Conservation (phyloP, 805 yeast species). For the Saturnispora ahearnii region DNA sequence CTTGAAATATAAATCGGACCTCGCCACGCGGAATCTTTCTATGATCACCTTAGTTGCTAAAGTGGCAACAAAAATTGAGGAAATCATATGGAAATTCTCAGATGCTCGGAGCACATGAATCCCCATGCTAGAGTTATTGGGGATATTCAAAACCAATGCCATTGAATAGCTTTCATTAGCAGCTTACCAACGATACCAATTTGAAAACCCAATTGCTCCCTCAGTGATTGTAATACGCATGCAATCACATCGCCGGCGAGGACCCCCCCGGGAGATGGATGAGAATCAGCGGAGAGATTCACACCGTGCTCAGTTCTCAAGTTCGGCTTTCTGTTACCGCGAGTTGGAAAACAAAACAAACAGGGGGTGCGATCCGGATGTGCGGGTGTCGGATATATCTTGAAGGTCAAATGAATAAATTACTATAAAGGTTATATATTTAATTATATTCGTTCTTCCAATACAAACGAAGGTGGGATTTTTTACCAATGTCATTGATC, state of each 20-base stretch:
- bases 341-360: not conserved
- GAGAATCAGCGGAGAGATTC: not conserved
- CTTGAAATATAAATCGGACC: not conserved
- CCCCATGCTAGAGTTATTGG: too few relatives aligned
- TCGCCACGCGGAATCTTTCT: conserved; percentile 3
- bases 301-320: not conserved
- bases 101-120: too few relatives aligned
- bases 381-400: too few relatives aligned
- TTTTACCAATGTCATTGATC: conserved; percentile 20
- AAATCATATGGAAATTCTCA: too few relatives aligned
- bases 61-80: not conserved
- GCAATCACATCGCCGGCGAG: not conserved
- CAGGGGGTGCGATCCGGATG: not conserved
- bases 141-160: not conserved
- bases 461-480: conserved; percentile 23
- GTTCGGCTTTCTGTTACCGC: not conserved
- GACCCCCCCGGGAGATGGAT: not conserved
- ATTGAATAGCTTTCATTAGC: not conserved
- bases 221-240: not conserved
- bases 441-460: conserved; percentile 23
- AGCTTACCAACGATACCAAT: not conserved
- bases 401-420: too few relatives aligned
- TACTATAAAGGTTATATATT: conserved; percentile 1
- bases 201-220: not conserved
- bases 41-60: conserved; percentile 1